Percentiles rank a stretch among this genome's conserved stretches.
phyloP scores from a whole-genome alignment of 306 rosid genomes.

The Leucaena leucocephala region DNA sequence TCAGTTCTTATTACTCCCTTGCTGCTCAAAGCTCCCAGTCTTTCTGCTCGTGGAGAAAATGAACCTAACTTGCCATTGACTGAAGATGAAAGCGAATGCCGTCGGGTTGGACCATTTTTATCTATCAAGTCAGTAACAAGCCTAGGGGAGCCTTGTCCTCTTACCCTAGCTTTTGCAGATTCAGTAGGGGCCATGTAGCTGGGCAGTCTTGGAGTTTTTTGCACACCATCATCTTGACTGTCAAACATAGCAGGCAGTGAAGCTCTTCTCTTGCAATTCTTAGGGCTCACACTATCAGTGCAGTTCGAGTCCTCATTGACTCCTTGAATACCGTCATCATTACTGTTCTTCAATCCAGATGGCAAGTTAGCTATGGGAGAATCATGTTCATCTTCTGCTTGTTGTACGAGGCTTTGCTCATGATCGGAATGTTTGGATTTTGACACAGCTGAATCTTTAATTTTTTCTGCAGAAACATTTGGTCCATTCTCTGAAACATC shows the following conservation, averaged over 20 bases:
- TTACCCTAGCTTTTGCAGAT: conserved; percentile 56
- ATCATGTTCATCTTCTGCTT: conserved; percentile 25
- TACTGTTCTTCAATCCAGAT: conserved; percentile 3
- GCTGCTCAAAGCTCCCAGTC: conserved; percentile 27
- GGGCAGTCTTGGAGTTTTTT: conserved; percentile 33
- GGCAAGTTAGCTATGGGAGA: conserved; percentile 11
- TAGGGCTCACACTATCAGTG: conserved; percentile 18
- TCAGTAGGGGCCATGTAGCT: conserved; percentile 56
- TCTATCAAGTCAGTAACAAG: conserved; percentile 39
- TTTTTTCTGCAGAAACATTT: conserved; percentile 28
- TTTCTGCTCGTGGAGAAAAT: conserved; percentile 36
- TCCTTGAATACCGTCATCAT: conserved; percentile 16
- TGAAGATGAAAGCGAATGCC: conserved; percentile 46
- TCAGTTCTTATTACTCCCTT: conserved; percentile 40
- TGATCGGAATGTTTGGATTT: conserved; percentile 8
- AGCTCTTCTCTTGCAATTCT: conserved; percentile 42
- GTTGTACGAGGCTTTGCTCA: conserved; percentile 18
- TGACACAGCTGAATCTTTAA: conserved; percentile 23
- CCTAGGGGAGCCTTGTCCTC: conserved; percentile 44
- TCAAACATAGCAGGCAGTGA: conserved; percentile 42
- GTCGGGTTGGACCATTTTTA: conserved; percentile 26
- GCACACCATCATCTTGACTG: conserved; percentile 33
- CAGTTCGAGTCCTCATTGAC: conserved; percentile 31
- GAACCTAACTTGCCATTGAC: conserved; percentile 34
- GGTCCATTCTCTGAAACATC: conserved; percentile 29